Evolutionary conservation across 2,329 filamentous ascomycete species (phyloP), one percentile per base, ranked within the genome.

Genomic region (Meredithiella fracta): DNA sequence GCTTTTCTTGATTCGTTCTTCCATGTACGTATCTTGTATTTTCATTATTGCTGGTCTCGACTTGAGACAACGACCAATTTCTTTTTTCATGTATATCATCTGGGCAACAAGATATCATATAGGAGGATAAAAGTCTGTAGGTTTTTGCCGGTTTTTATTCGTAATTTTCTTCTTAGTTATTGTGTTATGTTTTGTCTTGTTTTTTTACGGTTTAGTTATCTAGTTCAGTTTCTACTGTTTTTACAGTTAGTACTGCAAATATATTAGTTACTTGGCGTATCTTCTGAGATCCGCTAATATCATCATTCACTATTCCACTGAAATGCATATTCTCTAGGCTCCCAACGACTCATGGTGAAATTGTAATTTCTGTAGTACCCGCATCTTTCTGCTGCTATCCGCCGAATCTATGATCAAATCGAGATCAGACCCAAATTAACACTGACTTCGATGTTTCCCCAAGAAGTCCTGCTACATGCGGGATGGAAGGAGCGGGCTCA

Each of bases 91-190:
- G 34, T 53, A 53, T 53, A 53, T 53, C 51, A 53, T 53, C 51
- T 40, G 23, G 47, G 23, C 25, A 51, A 51, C 47, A 51, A 44
- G 47, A 53, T 53, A 53, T 53, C 51, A 53, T 53, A n/a, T 40
- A 37, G 29, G 50, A 52, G 34, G 31, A 23, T 15, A 49, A 4
- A 49, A 49, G 44, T 22, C 44, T 49, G 23, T 49, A 25, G 44
- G 44, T 22, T 49, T 49, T 23, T 3, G 11, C 8, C 40, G 15
- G 40, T n/a, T 44, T 7, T 44, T 44, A n/a, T 37, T 11, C 17
- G 23, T 7, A 22, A 37, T 38, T 52, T 52, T 7, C 23, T 31
- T 37, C 31, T 15, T 31, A n/a, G 15, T 34, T 52, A 9, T 52
- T 52, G 15, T 37, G 17, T 20, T 52, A 3, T 49, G 29, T 20